Evolutionary conservation across 345 rosid species (phyloP), one percentile per base, ranked within the genome.

Genomic region (Kernera saxatilis): DNA sequence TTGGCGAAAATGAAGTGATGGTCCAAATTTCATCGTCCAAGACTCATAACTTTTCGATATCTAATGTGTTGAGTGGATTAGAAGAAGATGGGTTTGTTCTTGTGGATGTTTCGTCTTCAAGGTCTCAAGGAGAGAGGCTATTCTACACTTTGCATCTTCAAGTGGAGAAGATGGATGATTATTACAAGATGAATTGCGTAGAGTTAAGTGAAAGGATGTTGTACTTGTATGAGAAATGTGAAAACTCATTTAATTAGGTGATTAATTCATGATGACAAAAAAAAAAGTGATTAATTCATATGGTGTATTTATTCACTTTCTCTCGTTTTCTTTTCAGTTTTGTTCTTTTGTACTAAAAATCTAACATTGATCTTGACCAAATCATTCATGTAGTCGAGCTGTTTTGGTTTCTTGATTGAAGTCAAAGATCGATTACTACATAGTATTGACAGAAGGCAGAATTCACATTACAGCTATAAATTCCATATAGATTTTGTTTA

Each of bases 61-160:
- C 59, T 15, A 76, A 75, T 53, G 72, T 88, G 14, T 35, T 90
- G 78, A 44, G 44, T 41, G 65, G 62, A 3, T 62, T 90, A 39
- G 85, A 87, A 72, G 74, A 82, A 53, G 76, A 80, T 46, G 95
- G 89, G 0, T 62, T 84, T 36, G 30, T 57, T 35, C 78, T 85
- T 6, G 25, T 82, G 4, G 83, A 84, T 60, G 81, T 86, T 70
- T 85, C 90, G 54, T 85, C 87, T 25, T 85, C 87, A 43, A 71
- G 82, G 49, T 83, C 87, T 53, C 83, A 48, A 14, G 83, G 73
- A 30, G 90, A 77, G 15, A 81, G 75, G 56, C 69, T 83, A 49
- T 84, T 90, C 79, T 76, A 82, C 67, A 84, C 64, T 62, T 62
- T 88, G 30, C 90, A 82, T 56, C 61, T 90, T 64, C 84, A 84